Evolutionary conservation across 768 basidiomycete species (phyloP).

Genomic region (Clavaria fumosa): DNA sequence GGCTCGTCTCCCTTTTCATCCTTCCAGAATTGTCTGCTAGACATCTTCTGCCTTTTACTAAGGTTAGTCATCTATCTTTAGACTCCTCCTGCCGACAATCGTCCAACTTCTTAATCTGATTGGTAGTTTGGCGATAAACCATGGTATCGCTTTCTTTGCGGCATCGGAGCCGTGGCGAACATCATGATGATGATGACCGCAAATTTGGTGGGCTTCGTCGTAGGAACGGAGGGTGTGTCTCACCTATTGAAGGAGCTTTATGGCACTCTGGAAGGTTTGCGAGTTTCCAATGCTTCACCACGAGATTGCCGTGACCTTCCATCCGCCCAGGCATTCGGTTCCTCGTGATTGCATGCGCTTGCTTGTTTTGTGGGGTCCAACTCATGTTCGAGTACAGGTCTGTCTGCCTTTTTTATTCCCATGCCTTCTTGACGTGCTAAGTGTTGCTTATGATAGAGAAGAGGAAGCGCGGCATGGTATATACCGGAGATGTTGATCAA

Average conservation of each 20-base stretch:
- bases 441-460: constrained; percentile 29
- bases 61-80: constrained; percentile 29
- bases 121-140: constrained; percentile 42
- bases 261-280: constrained; percentile 49
- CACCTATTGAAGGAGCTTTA: constrained; percentile 51
- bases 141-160: constrained; percentile 85
- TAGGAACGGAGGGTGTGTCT: constrained; percentile 66
- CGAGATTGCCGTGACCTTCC: too few species aligned
- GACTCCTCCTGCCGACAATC: background rate
- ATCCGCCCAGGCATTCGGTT: too few species aligned
- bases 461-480: constrained; percentile 59
- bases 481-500: constrained; percentile 34
- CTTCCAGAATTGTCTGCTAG: constrained; percentile 64
- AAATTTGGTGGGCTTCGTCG: constrained; percentile 89
- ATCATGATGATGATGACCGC: constrained; percentile 81
- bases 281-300: too few species aligned
- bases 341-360: constrained; percentile 25
- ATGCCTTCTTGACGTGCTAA: constrained; percentile 3
- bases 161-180: constrained; percentile 70
- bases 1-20: constrained; percentile 86
- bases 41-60: constrained; percentile 41
- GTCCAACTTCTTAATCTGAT: constrained; percentile 4
- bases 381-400: constrained; percentile 95
- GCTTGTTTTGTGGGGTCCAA: constrained; percentile 72
- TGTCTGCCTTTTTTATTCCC: constrained; percentile 14